Conservation (phyloP, 306 rosid genomes). For the Begonia fuchsioides region DNA sequence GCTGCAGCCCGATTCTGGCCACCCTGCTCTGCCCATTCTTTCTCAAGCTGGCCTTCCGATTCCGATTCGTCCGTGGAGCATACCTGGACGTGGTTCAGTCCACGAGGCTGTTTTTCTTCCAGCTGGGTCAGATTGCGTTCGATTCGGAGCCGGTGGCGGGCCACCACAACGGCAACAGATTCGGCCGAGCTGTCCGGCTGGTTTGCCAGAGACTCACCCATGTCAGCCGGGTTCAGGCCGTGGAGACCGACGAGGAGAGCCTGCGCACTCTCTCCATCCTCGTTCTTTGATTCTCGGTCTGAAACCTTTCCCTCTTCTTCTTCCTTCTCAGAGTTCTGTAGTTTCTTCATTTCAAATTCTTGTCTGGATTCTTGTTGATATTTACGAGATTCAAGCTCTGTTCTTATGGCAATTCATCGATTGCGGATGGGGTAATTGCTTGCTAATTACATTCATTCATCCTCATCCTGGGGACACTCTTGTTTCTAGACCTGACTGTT, state of each 20-base stretch:
- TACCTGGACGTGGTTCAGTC: constrained; percentile 11
- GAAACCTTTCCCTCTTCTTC: too few species aligned
- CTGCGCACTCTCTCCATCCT: constrained; percentile 13
- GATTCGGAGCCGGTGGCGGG: constrained; percentile 3
- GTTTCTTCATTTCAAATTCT: too few species aligned
- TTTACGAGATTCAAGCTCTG: too few species aligned
- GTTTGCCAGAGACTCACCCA: constrained; percentile 4
- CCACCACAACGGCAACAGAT: constrained; percentile 4
- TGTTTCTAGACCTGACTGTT: too few species aligned
- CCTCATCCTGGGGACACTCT: too few species aligned
- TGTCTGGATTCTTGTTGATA: too few species aligned
- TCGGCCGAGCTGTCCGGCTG: constrained; percentile 22
- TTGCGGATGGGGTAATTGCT: too few species aligned
- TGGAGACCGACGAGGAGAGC: constrained; percentile 1
- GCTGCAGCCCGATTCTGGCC: constrained; percentile 5
- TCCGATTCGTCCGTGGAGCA: constrained; percentile 11
- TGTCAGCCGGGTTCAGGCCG: background rate
- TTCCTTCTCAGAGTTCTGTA: too few species aligned
- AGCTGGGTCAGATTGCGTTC: constrained; percentile 19
- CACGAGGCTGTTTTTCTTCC: constrained; percentile 24
- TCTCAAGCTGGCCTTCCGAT: constrained; percentile 15
- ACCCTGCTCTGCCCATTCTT: constrained; percentile 5
- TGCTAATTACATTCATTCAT: too few species aligned
- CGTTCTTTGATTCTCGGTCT: constrained; percentile 4
- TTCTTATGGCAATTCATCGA: too few species aligned